Evolutionary conservation across 2,329 filamentous ascomycete species (phyloP).

Genomic region (Fusarium sp.): DNA sequence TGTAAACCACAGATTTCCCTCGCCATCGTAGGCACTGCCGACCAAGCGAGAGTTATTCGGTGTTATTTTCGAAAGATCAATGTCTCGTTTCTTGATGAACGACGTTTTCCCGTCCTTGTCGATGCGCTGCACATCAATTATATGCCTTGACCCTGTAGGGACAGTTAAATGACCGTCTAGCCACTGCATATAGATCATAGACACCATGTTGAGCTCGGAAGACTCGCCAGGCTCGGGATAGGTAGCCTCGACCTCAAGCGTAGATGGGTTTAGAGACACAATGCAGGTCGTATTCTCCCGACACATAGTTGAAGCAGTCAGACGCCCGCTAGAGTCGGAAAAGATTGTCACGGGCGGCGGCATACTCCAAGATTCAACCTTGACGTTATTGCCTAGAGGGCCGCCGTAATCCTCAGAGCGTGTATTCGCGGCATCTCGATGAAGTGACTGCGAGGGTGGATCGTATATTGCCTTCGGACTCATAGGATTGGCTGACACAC

Average conservation of each 20-base stretch:
- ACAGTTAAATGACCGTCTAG: neutral
- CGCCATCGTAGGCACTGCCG: neutral
- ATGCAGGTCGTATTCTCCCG: neutral
- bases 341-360: neutral
- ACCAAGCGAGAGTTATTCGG: neutral
- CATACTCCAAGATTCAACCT: neutral
- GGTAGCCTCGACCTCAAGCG: neutral
- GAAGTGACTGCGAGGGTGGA: neutral
- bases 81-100: neutral
- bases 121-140: neutral
- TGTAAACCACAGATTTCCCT: neutral
- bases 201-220: neutral
- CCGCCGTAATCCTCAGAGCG: neutral
- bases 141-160: neutral
- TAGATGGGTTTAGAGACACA: neutral
- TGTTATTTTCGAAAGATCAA: neutral
- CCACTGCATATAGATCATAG: neutral
- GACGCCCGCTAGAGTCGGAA: neutral
- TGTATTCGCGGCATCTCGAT: neutral
- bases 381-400: neutral
- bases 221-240: neutral
- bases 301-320: neutral
- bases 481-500: neutral
- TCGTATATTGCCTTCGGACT: neutral
- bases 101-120: neutral